Evolutionary conservation across 176 grass and related monocot genomes (phyloP).

Genomic region (Melocanna baccifera): DNA sequence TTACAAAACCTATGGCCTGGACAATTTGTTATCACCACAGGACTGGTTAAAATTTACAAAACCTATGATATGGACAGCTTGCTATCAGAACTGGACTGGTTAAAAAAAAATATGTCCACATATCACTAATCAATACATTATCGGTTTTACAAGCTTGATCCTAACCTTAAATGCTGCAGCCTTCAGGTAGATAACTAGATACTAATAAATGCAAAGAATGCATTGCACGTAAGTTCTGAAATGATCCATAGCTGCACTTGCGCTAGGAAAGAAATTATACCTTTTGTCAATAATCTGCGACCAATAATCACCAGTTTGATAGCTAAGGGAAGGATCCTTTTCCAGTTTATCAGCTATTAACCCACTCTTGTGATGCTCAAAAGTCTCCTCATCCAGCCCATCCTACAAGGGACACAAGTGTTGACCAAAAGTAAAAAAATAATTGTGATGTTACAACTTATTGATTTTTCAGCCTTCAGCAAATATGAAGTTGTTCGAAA

Average conservation of each 20-base stretch:
- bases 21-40: background rate
- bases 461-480: constrained; percentile 14
- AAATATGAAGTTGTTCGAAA: background rate
- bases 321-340: constrained; percentile 87
- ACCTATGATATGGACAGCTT: background rate
- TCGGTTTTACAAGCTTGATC: background rate
- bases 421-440: constrained; percentile 8
- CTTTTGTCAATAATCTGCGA: constrained; percentile 90
- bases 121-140: background rate
- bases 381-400: constrained; percentile 73
- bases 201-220: background rate
- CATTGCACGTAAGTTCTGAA: background rate
- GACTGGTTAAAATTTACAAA: background rate
- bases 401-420: constrained; percentile 37
- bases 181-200: background rate
- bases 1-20: background rate
- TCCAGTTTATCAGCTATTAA: constrained; percentile 93
- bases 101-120: background rate
- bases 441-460: constrained; percentile 5
- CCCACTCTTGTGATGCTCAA: constrained; percentile 78
- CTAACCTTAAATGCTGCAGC: background rate
- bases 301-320: constrained; percentile 75
- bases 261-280: constrained; percentile 42
- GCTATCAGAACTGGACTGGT: background rate
- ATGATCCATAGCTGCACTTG: constrained; percentile 4